A percentile compares a stretch with the other conserved stretches of the same genome.
Conservation (phyloP, 129 eudicot genomes). For the Chrysanthemum lavandulifolium region DNA sequence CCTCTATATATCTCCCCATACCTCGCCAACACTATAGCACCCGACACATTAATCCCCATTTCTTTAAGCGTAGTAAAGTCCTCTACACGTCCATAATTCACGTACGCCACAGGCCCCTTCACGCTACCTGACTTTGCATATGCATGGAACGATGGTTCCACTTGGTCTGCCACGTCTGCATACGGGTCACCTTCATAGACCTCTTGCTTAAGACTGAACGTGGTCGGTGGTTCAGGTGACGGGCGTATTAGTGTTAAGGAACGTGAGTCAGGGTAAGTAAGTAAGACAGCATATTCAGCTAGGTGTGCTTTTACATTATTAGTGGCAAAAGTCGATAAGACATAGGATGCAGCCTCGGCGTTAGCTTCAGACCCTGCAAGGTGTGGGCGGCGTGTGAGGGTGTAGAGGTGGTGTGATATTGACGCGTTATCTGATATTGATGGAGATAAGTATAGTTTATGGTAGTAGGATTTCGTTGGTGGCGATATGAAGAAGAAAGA, state of each 20-base stretch:
- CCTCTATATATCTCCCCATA: conserved; percentile 73
- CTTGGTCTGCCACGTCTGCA: conserved; percentile 54
- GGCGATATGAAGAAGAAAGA: conserved; percentile 35
- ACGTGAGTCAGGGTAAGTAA: conserved; percentile 64
- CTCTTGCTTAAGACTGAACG: conserved; percentile 53
- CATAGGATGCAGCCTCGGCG: conserved; percentile 60
- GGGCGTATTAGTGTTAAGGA: conserved; percentile 43
- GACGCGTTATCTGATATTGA: conserved; percentile 53
- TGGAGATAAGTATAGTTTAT: conserved; percentile 47
- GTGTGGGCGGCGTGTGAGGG: conserved; percentile 77
- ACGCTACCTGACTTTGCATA: conserved; percentile 66
- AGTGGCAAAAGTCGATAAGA: conserved; percentile 57
- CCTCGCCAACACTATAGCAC: conserved; percentile 55
- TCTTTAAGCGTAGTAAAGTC: conserved; percentile 39
- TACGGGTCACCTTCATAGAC: conserved; percentile 61
- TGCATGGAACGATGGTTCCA: conserved; percentile 72
- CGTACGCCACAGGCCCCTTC: conserved; percentile 60
- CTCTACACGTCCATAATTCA: conserved; percentile 75
- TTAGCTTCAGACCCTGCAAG: conserved; percentile 76
- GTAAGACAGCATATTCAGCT: conserved; percentile 42
- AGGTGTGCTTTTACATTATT: conserved; percentile 52
- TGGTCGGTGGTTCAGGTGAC: conserved; percentile 34
- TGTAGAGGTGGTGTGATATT: conserved; percentile 63
- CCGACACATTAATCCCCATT: conserved; percentile 49
- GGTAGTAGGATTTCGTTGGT: conserved; percentile 46